These are phyloP conservation scores for Eimeria maxima DNA, from an alignment of 169 alveolate species.

Conservation along the genomic window DNA sequence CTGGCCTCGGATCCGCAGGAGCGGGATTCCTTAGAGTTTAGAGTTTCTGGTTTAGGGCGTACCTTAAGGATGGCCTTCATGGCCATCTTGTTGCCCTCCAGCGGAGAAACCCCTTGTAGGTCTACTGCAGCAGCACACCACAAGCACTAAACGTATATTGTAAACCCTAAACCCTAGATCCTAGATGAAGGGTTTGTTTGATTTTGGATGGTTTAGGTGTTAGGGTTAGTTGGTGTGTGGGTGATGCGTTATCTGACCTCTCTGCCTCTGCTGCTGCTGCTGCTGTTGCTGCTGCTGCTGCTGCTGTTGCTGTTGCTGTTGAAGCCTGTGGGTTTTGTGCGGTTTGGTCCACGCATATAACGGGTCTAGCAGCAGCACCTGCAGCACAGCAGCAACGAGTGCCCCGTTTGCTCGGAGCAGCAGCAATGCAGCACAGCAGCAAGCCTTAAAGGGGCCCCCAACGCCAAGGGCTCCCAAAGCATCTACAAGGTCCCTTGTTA, in stretches of 20 bases:
- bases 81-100: neutral
- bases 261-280: neutral
- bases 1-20: neutral
- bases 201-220: neutral
- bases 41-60: neutral
- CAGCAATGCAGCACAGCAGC: slow-evolving; percentile 88
- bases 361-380: slow-evolving; percentile 96
- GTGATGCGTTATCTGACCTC: neutral
- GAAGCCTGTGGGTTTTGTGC: neutral
- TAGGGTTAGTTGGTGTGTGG: neutral
- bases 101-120: neutral
- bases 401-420: slow-evolving; percentile 57
- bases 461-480: slow-evolving; percentile 95
- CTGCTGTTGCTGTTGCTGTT: slow-evolving; percentile 23
- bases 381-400: slow-evolving; percentile 93
- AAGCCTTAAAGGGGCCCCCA: slow-evolving; percentile 93
- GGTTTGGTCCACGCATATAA: slow-evolving; percentile 89
- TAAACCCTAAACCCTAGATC: neutral
- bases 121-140: neutral
- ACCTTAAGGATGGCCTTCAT: neutral
- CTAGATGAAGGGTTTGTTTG: neutral
- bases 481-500: slow-evolving; percentile 96
- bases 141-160: neutral
- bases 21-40: neutral
- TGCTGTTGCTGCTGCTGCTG: neutral